Evolutionary conservation across 2,329 filamentous ascomycete genomes (phyloP), one percentile per base, ranked within the genome.

Genomic region (Ophiostoma populinum): DNA sequence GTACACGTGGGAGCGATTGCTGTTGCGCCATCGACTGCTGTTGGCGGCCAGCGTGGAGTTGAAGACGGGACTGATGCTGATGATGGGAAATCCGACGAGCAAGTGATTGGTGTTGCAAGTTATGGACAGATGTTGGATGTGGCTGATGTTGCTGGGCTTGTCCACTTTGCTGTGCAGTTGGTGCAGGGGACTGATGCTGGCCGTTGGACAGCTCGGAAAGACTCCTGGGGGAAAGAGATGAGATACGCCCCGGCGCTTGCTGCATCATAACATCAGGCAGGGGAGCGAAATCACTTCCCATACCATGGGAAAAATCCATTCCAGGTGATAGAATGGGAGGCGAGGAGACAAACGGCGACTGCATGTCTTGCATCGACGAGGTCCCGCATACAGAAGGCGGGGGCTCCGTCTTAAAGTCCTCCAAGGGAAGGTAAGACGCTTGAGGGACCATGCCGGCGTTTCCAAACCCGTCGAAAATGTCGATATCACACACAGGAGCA

Each of bases 381-480:
- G 49, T 47, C 8, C 47, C 47, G 5, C 45, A 44, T 25, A 45
- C 51, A 3, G 57, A 55, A 36, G 54, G 53, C 49, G 57, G 45
- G 27, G 55, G 61, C 42, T 63, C 63, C 43, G 53, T 55, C 24
- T 60, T 61, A 26, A 59, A 63, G 18, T 70, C 65, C 16, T 67
- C 61, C 32, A 63, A 56, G 28, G 37, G 27, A 24, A 61, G 49
- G 44, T 63, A 55, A 0, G 30, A 21, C 30, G 62, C 50, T 10
- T 64, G 59, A 40, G 70, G 65, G 2, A 61, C 69, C 60, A 76
- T 72, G 17, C 70, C 70, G 5, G 63, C 66, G 39, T 62, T 74
- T 33, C 71, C 72, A 36, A 75, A 76, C 5, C 71, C 72, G 44
- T 77, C 72, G 38, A 77, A 77, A 7, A 77, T 69, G 37, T 77